Evolutionary conservation across 106 monocot species (phyloP), one percentile per base, ranked within the genome.

Genomic region (Dendrobium chrysotoxum): DNA sequence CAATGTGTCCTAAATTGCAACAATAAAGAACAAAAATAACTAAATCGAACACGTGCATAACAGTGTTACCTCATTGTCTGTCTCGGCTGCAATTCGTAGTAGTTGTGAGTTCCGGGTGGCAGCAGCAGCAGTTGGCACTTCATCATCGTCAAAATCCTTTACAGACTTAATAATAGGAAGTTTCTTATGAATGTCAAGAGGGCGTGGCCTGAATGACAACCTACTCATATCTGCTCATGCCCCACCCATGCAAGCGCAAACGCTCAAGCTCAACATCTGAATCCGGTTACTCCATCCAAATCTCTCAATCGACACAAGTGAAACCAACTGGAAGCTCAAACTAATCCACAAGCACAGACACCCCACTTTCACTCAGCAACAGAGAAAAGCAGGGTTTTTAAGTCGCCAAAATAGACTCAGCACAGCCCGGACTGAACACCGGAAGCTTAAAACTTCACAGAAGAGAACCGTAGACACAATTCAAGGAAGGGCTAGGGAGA

Each of bases 121-220:
- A 73, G 87, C 86, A 11, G 84, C 88, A 17, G 91, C 75, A 54
- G 78, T 75, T 4, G 90, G 81, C 13, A 50, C 18, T 5, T 92
- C 99, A 76, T 99, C 98, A 78, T 99, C 99, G 73, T 99, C 99
- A 79, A 99, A 92, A 53, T 99, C 99, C 87, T 95, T 91, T 26
- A 93, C 79, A 39, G 95, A 95, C 80, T 91, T 95, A 47, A 99
- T 81, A 80, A 99, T 91, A 1, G 88, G 92, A 16, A 99, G 91
- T 88, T 93, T 99, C 87, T 99, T 99, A 84, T 99, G 95, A 64
- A 99, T 95, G 86, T 99, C 99, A 68, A 99, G 89, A 26, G 99
- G 99, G 38, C 99, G 95, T 79, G 99, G 99, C 90, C 99, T 87
- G 80, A 99, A 87, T 75, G 93, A 93, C 75, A 88, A 86, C 85